These are phyloP conservation scores for Exophiala sp. DNA, from an alignment of 2,329 filamentous ascomycete genomes.

Conservation along the genomic window DNA sequence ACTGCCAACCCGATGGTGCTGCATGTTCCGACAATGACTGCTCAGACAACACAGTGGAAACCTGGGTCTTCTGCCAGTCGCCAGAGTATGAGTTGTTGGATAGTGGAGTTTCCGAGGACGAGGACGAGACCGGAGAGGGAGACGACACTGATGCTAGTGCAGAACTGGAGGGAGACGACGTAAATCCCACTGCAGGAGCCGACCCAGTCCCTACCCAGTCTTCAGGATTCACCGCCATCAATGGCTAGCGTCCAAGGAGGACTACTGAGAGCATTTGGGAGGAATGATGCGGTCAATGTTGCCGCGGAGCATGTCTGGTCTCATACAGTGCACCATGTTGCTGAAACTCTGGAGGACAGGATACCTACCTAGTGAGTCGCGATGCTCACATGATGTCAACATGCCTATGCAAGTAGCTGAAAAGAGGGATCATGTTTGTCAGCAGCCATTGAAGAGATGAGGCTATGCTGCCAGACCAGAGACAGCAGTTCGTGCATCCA, in stretches of 20 bases:
- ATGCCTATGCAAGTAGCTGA: too few species aligned
- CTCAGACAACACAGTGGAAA: neutral
- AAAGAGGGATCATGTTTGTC: too few species aligned
- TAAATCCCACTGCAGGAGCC: neutral
- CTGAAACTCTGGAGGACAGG: too few species aligned
- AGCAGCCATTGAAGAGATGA: too few species aligned
- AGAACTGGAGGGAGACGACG: neutral
- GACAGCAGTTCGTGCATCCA: too few species aligned
- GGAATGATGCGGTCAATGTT: neutral
- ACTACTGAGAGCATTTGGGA: neutral
- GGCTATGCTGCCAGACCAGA: too few species aligned
- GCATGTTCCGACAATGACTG: neutral
- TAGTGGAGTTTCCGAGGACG: neutral
- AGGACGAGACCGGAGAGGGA: neutral
- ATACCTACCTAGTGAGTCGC: too few species aligned
- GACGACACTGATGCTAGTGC: neutral
- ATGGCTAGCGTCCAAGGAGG: neutral
- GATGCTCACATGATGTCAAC: too few species aligned
- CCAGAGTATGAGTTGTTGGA: neutral
- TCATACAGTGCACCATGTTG: too few species aligned
- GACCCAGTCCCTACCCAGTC: neutral
- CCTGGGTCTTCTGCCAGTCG: neutral
- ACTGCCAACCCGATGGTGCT: conserved; percentile 7
- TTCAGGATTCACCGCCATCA: conserved; percentile 8
- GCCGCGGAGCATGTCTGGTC: too few species aligned